Evolutionary conservation across 75 land plant genomes (phyloP).

Genomic region (Selaginella moellendorffii): DNA sequence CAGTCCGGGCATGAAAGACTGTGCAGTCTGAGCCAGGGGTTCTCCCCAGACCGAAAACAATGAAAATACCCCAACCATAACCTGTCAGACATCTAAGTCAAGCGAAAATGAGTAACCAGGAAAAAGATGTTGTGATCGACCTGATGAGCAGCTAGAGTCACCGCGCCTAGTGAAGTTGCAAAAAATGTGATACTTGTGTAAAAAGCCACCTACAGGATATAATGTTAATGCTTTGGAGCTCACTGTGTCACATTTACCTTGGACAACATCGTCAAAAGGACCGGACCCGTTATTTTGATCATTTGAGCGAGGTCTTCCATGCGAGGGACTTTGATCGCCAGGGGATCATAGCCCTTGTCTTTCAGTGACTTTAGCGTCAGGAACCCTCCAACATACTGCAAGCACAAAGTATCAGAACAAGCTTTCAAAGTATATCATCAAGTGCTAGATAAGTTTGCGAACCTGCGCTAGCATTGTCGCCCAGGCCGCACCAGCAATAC

Average conservation of each 20-base stretch:
- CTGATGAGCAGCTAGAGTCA: slow-evolving; percentile 83
- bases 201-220: slow-evolving; percentile 47
- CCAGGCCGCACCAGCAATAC: too few relatives aligned
- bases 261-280: slow-evolving; percentile 60
- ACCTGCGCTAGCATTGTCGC: slow-evolving; percentile 88
- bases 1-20: slow-evolving; percentile 86
- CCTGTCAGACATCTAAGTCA: too few relatives aligned
- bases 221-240: too few relatives aligned
- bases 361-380: slow-evolving; percentile 55
- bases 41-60: slow-evolving; percentile 86
- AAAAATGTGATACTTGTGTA: slow-evolving; percentile 57
- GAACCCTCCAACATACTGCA: slow-evolving; percentile 60
- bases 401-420: too few relatives aligned
- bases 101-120: too few relatives aligned
- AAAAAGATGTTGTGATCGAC: too few relatives aligned
- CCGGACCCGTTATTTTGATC: slow-evolving; percentile 58
- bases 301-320: slow-evolving; percentile 42
- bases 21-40: slow-evolving; percentile 89
- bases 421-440: background rate
- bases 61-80: slow-evolving; percentile 65
- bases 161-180: slow-evolving; percentile 65
- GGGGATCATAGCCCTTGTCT: slow-evolving; percentile 49
- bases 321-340: slow-evolving; percentile 44
- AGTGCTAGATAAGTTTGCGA: background rate
- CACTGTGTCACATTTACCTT: too few relatives aligned